Conservation (phyloP, 73 alveolate species). For the Paramecium tetraurelia region DNA sequence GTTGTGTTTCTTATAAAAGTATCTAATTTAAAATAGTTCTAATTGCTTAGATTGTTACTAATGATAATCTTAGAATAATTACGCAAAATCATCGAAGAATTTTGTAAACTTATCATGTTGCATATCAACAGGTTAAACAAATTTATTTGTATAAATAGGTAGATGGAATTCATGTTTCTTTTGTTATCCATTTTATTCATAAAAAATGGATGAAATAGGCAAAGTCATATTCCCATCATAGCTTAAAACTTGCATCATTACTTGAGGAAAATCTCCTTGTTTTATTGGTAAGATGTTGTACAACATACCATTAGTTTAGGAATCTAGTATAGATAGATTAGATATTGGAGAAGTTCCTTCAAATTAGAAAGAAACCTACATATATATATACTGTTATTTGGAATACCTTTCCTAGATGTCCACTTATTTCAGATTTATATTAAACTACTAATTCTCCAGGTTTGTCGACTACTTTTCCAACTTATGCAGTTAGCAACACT, state of each 20-base stretch:
- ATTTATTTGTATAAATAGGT: slow-evolving; percentile 52
- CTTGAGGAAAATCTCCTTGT: slow-evolving; percentile 56
- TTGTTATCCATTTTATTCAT: slow-evolving; percentile 52
- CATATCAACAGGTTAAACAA: slow-evolving; percentile 49
- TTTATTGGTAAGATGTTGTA: slow-evolving; percentile 56
- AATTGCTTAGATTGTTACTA: slow-evolving; percentile 6
- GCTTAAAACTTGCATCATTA: slow-evolving; percentile 59
- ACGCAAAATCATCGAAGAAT: slow-evolving; percentile 54
- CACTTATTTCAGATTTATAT: slow-evolving; percentile 44
- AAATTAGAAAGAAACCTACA: background rate
- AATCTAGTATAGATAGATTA: background rate
- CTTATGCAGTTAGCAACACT: background rate
- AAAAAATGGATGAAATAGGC: slow-evolving; percentile 33
- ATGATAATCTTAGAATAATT: background rate
- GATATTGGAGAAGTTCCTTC: background rate
- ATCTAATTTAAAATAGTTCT: slow-evolving; percentile 50
- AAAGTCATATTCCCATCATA: slow-evolving; percentile 30
- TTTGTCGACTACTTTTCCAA: slow-evolving; percentile 39
- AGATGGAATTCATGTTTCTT: slow-evolving; percentile 40
- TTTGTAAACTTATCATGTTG: slow-evolving; percentile 33
- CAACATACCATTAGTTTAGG: slow-evolving; percentile 38
- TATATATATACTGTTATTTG: background rate
- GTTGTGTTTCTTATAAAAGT: slow-evolving; percentile 57
- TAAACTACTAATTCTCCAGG: background rate
- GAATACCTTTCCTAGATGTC: slow-evolving; percentile 52